Evolutionary conservation across 31 red algal genomes (phyloP).

Genomic region (Endocladia muricata): DNA sequence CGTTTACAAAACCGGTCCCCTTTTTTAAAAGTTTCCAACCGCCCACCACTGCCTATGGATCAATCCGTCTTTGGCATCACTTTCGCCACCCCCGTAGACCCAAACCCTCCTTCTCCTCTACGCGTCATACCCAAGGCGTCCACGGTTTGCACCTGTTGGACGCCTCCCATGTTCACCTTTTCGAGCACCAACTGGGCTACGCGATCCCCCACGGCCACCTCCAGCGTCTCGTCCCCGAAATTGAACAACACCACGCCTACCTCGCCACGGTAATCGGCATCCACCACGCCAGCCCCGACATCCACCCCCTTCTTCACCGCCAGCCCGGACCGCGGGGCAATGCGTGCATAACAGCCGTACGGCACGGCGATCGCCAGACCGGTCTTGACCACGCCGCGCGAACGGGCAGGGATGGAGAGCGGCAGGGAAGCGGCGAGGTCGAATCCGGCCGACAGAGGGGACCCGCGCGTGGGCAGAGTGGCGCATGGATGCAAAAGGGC

Average conservation of each 20-base stretch:
- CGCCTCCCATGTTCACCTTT: constrained; percentile 42
- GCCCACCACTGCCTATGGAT: too few relatives aligned
- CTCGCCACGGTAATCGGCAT: constrained; percentile 85
- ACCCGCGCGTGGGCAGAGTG: constrained; percentile 50
- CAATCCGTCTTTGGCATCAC: too few relatives aligned
- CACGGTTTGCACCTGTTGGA: constrained; percentile 66
- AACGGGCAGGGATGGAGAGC: constrained; percentile 44
- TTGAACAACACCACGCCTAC: constrained; percentile 90
- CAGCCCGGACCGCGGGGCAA: constrained; percentile 88
- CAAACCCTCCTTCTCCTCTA: constrained; percentile 82
- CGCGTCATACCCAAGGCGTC: constrained; percentile 68
- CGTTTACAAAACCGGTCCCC: too few relatives aligned
- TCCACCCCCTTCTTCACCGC: constrained; percentile 80
- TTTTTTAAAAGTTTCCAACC: too few relatives aligned
- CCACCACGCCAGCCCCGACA: constrained; percentile 89
- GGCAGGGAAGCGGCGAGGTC: constrained; percentile 61
- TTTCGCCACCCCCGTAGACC: constrained; percentile 67
- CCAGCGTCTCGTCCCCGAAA: constrained; percentile 69
- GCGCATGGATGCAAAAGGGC: constrained; percentile 40
- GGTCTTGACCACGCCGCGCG: constrained; percentile 70
- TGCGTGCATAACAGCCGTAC: constrained; percentile 62
- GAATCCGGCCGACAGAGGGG: constrained; percentile 74
- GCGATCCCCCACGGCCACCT: constrained; percentile 68
- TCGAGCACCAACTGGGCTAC: constrained; percentile 94
- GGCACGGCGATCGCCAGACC: constrained; percentile 75